Conservation (phyloP, 225 moss, liverwort and hornwort species). For the Sphagnum tenellum region DNA sequence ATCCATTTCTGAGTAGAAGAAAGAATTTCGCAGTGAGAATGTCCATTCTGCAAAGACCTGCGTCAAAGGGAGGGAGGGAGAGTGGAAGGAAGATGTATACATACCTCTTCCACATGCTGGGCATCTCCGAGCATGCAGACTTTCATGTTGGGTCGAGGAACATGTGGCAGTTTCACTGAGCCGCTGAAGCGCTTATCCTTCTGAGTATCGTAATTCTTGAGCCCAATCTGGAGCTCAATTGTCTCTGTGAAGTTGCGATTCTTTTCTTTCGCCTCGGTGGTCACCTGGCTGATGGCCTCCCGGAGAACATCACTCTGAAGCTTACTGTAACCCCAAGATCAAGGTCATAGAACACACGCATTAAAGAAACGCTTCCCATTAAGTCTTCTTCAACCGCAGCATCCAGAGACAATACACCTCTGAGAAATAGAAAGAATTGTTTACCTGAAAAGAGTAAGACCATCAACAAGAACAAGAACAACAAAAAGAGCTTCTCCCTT, state of each 20-base stretch:
- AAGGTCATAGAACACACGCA: not conserved
- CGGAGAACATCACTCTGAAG: constrained; percentile 59
- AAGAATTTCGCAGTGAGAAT: no score
- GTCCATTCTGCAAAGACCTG: no score
- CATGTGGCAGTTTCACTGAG: constrained; percentile 51
- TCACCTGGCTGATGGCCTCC: constrained; percentile 38
- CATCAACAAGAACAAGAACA: no score
- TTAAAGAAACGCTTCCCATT: no score
- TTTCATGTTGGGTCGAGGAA: constrained; percentile 56
- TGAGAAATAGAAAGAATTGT: no score
- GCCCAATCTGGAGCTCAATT: constrained; percentile 56
- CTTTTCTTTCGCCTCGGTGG: constrained; percentile 48
- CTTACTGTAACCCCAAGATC: constrained; percentile 26
- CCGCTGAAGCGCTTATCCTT: constrained; percentile 68
- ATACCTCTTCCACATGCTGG: constrained; percentile 54
- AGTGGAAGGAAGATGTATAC: no score
- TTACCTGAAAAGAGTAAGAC: no score
- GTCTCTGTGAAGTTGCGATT: constrained; percentile 53
- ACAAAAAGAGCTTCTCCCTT: no score
- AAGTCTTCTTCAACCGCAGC: no score
- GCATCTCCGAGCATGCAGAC: constrained; percentile 65
- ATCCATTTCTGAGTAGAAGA: no score
- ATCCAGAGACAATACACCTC: no score
- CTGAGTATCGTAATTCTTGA: constrained; percentile 66
- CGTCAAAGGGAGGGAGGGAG: no score